Conservation (phyloP, 805 yeast genomes). For the Wickerhamiella brachini region DNA sequence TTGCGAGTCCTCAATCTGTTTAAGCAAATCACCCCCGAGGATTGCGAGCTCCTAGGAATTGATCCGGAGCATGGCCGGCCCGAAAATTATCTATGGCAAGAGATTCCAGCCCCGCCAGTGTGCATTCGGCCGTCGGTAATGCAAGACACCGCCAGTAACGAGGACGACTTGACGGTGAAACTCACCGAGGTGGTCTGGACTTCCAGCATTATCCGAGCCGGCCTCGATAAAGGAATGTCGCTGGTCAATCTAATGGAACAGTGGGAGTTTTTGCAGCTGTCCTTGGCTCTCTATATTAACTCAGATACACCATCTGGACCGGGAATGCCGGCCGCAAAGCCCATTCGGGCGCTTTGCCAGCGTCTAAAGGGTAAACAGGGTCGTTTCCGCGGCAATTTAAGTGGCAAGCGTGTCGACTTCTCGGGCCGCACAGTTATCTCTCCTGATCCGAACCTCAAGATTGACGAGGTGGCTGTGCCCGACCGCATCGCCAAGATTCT, state of each 20-base stretch:
- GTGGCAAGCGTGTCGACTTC: conserved; percentile 97
- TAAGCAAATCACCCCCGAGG: conserved; percentile 71
- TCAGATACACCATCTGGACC: conserved; percentile 73
- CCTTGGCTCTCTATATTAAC: conserved; percentile 94
- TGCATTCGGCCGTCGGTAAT: conserved; percentile 97
- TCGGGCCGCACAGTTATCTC: conserved; percentile 97
- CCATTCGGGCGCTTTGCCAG: conserved; percentile 92
- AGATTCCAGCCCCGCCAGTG: conserved; percentile 96
- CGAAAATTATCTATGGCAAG: conserved; percentile 93
- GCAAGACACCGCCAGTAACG: conserved; percentile 86
- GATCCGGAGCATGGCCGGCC: conserved; percentile 86
- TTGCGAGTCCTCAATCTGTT: conserved; percentile 75
- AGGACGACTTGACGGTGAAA: conserved; percentile 94
- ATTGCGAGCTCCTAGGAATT: conserved; percentile 85
- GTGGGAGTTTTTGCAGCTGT: conserved; percentile 93
- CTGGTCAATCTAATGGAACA: conserved; percentile 93
- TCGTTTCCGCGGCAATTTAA: conserved; percentile 92
- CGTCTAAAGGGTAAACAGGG: conserved; percentile 97
- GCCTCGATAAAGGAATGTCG: conserved; percentile 87
- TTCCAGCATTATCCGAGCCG: conserved; percentile 84
- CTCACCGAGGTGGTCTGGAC: conserved; percentile 95
- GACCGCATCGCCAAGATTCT: conserved; percentile 90
- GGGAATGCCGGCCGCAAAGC: conserved; percentile 38
- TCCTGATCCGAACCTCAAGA: conserved; percentile 89
- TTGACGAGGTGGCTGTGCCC: conserved; percentile 98